These are phyloP conservation scores for Pinus albicaulis DNA, from an alignment of 75 land plant genomes.

Conservation along the genomic window DNA sequence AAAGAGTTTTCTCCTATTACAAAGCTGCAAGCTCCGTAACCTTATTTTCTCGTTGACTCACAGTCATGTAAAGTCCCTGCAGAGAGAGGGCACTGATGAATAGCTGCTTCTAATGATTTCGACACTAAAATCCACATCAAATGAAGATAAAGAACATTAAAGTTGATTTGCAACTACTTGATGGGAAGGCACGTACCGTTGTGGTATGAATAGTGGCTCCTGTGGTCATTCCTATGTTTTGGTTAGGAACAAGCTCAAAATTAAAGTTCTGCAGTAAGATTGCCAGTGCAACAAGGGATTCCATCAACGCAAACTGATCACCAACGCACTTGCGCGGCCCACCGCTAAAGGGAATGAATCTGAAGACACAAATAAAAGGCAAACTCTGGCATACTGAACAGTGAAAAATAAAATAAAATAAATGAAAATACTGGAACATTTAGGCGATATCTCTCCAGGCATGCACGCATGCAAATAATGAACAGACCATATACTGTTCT, in stretches of 20 bases:
- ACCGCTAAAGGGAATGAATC: conserved; percentile 98
- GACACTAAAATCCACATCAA: neutral
- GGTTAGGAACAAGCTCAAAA: conserved; percentile 81
- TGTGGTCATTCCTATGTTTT: conserved; percentile 93
- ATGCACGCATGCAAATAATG: neutral
- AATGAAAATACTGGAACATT: neutral
- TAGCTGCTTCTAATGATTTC: neutral
- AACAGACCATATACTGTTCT: neutral
- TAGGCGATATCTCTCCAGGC: neutral
- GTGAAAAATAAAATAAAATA: neutral
- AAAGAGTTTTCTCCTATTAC: too few relatives aligned
- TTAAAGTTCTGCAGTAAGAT: conserved; percentile 74
- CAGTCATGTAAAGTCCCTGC: conserved; percentile 13
- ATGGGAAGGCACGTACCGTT: conserved; percentile 44
- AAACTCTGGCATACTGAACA: neutral
- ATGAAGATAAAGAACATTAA: neutral
- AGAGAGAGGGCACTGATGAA: neutral
- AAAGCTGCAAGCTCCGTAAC: too few relatives aligned
- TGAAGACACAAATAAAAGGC: conserved; percentile 19
- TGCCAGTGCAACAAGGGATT: conserved; percentile 84
- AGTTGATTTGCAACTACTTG: neutral
- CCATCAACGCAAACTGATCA: conserved; percentile 97
- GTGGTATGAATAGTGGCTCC: conserved; percentile 99
- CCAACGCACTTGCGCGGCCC: conserved; percentile 99
- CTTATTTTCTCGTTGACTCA: neutral